Base-by-base conservation (phyloP, 2,329 filamentous ascomycete genomes). In the Alternaria infectoria region DNA sequence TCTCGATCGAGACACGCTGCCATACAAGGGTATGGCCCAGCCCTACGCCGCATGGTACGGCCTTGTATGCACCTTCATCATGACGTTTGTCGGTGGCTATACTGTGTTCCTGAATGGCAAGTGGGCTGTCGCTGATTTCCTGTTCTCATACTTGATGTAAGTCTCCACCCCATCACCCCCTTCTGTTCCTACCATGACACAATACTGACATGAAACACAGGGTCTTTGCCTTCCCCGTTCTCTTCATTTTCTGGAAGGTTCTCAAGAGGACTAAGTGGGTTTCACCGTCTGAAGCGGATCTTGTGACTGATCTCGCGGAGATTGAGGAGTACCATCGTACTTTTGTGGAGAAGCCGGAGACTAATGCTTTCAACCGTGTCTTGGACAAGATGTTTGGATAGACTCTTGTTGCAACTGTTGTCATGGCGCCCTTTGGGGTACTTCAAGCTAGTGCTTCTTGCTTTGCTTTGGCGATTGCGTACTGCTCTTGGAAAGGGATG, bases 11-110 rank as follows among this genome's bases (percentile, higher is more conserved):
- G 84, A 88, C 40, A 85, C 84, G 0, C 80, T 95, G n/a, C 91
- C 91, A 0, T 93, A 93, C 81, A 89, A 86, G 67, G 88, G 88
- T 1, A 85, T 84, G 65, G 84, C 87, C 46, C 91, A 93, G 81
- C 92, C 92, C 3, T 94, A 89, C 70, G 85, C 87, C 0, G 91
- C 91, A 1, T 94, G 87, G 74, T 88, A 89, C 52, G 89, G 88
- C 0, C 80, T 93, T 6, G 75, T 82, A 0, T 88, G 86, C 25
- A 91, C 89, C 1, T 86, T 87, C 52, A 77, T 91, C 66, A 93
- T 95, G 89, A 86, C 89, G 0, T 88, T 94, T 69, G 88, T 93
- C 2, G 88, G 90, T 9, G 92, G 92, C 0, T 95, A 93, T 66
- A 86, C 89, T 0, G 90, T 94, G 1, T 96, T 95, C 71, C 76